Percentiles rank a stretch among this genome's conserved stretches.
Evolutionary conservation across 2,329 filamentous ascomycete species (phyloP).

Genomic region (Aspergillus sp.): DNA sequence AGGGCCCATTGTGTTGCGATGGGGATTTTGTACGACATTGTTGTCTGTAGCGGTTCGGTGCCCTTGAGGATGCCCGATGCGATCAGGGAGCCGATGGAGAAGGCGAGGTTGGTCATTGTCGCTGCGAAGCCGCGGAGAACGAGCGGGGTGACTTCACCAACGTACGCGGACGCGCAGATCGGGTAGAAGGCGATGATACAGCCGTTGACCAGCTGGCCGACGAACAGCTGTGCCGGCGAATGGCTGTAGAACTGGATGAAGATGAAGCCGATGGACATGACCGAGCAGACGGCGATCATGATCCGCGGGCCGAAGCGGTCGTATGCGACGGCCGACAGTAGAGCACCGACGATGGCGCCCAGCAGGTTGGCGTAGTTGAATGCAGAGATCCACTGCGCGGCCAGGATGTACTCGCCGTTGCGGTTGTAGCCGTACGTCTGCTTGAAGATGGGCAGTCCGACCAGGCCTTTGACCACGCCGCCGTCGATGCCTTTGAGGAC

Average conservation of each 20-base stretch:
- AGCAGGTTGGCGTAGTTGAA: slow-evolving; percentile 34
- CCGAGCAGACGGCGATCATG: slow-evolving; percentile 32
- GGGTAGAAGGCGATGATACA: slow-evolving; percentile 66
- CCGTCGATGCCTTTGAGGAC: slow-evolving; percentile 32
- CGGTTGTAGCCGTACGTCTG: slow-evolving; percentile 33
- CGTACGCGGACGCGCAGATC: slow-evolving; percentile 54
- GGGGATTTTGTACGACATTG: slow-evolving; percentile 31
- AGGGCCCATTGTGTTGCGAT: slow-evolving; percentile 33
- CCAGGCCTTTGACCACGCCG: slow-evolving; percentile 30
- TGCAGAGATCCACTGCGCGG: slow-evolving; percentile 32
- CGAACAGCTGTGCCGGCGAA: slow-evolving; percentile 60
- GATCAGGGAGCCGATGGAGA: slow-evolving; percentile 39
- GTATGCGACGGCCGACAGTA: slow-evolving; percentile 30
- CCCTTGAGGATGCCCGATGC: slow-evolving; percentile 36
- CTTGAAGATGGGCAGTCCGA: slow-evolving; percentile 34
- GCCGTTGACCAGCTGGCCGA: slow-evolving; percentile 65
- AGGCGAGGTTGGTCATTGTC: slow-evolving; percentile 36
- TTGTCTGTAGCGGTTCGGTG: slow-evolving; percentile 21
- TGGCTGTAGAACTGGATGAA: slow-evolving; percentile 68
- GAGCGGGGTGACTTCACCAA: slow-evolving; percentile 36
- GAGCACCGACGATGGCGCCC: slow-evolving; percentile 31
- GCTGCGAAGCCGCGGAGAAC: slow-evolving; percentile 36
- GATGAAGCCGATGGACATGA: slow-evolving; percentile 52
- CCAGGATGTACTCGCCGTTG: slow-evolving; percentile 30
- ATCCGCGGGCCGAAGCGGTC: slow-evolving; percentile 34